These are phyloP conservation scores for Candida sonorensis DNA, from an alignment of 805 yeast species.

Conservation along the genomic window DNA sequence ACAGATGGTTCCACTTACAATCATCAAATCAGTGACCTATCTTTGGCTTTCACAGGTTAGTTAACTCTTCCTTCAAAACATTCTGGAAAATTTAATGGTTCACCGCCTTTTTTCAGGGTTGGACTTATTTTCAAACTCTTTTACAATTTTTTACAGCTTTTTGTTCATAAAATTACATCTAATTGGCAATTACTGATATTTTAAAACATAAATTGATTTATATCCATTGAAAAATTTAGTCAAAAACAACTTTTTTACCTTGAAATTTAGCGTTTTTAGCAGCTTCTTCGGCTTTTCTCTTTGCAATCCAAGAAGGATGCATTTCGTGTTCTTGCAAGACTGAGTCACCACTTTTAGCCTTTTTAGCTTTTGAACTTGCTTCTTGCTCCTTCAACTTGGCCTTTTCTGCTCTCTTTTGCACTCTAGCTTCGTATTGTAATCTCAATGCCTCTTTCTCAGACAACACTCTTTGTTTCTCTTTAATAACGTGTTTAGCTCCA, in stretches of 20 bases:
- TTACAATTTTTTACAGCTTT: too few relatives aligned
- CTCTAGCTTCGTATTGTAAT: conserved; percentile 66
- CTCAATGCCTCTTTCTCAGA: conserved; percentile 56
- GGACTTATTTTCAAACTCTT: too few relatives aligned
- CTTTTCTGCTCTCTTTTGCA: conserved; percentile 55
- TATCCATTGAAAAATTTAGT: conserved; percentile 27
- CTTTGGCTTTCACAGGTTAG: too few relatives aligned
- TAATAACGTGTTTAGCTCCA: conserved; percentile 74
- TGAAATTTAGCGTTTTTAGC: conserved; percentile 57
- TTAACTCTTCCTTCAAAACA: too few relatives aligned
- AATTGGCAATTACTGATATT: too few relatives aligned
- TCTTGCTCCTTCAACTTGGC: conserved; percentile 10
- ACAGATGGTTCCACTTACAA: too few relatives aligned
- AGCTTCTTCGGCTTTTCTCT: conserved; percentile 63
- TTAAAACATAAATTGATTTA: too few relatives aligned
- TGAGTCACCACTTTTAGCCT: too few relatives aligned
- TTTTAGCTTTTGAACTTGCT: conserved; percentile 2
- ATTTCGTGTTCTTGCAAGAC: conserved; percentile 35
- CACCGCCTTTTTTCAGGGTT: too few relatives aligned
- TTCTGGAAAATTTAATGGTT: too few relatives aligned
- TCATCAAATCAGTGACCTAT: too few relatives aligned
- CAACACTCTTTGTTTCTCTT: conserved; percentile 48
- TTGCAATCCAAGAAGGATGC: conserved; percentile 99
- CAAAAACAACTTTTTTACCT: conserved; percentile 84
- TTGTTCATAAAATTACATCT: too few relatives aligned